phyloP scores from a whole-genome alignment of 441 rosid species.

The Pelargonium australe region DNA sequence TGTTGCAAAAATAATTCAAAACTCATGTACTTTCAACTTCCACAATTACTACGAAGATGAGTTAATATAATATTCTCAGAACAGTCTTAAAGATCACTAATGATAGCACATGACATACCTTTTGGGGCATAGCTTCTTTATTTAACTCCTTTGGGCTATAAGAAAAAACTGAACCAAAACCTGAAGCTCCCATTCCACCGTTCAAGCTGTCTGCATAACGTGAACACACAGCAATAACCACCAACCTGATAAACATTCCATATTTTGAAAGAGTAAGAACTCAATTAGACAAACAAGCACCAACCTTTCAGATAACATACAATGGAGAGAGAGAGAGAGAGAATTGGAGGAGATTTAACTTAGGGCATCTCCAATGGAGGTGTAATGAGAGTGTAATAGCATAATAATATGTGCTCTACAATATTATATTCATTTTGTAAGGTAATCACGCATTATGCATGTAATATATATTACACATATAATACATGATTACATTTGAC shows the following conservation, averaged over 20 bases:
- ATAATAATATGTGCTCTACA: too few species aligned
- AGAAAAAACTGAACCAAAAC: constrained; percentile 94
- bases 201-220: constrained; percentile 74
- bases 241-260: constrained; percentile 45
- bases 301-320: constrained; percentile 7
- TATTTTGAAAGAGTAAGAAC: constrained; percentile 20
- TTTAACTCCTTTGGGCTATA: constrained; percentile 85
- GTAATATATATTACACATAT: too few species aligned
- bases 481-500: too few species aligned
- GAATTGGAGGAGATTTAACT: too few species aligned
- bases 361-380: too few species aligned
- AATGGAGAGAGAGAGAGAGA: background rate
- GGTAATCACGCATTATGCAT: too few species aligned
- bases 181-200: constrained; percentile 95
- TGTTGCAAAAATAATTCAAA: too few species aligned
- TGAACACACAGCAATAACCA: constrained; percentile 94
- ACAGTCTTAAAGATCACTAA: constrained; percentile 7
- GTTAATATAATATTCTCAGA: background rate
- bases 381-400: too few species aligned
- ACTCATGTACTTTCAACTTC: too few species aligned
- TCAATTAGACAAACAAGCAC: constrained; percentile 14
- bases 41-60: too few species aligned
- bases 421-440: too few species aligned
- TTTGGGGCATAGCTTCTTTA: constrained; percentile 89
- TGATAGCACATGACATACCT: constrained; percentile 38